Evolutionary conservation across 2,329 filamentous ascomycete species (phyloP), one percentile per base, ranked within the genome.

Genomic region (Arthroderma uncinatum): DNA sequence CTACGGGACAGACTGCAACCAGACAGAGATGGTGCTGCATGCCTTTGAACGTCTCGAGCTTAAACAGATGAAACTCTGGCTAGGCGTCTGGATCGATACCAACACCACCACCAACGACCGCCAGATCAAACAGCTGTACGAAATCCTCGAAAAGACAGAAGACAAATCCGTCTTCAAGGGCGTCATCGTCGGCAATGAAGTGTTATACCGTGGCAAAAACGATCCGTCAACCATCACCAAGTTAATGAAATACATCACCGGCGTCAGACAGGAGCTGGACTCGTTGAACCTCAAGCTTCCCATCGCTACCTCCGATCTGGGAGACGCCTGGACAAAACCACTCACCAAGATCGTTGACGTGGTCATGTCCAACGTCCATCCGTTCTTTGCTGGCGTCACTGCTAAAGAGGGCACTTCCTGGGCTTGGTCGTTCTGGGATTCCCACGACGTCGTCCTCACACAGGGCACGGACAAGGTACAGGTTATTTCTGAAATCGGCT

Each of bases 1-100:
- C 0, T 97, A 97, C 69, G 92, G 92, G 53, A 97, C 89, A 10
- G 92, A 97, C 74, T 97, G 92, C 79, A 96, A 96, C 72, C 92
- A 97, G 73, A 97, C 92, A 0, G 82, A 95, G 71, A 93, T 97
- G 87, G 82, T 94, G 0, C 76, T 97, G 7, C 85, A 93, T 65
- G 85, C 91, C 19, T 85, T 97, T 64, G 78, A 87, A 58, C 79
- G 79, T 54, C 78, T 97, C 10, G 78, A 85, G 55, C 74, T 96
- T 64, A 76, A 71, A 28, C 79, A 86, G 56, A 83, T 95, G 76
- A 95, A 94, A 71, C 78, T 97, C 61, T 97, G 92, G 92, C 77
- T 97, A 47, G 92, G 92, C 14, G 91, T 97, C 2, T 96, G 91
- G 89, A 85, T 95, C 61, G 90, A 93, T 67, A 79, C 76, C 57